phyloP scores from a whole-genome alignment of 75 land plant species.

The Chamaecyparis obtusa region DNA sequence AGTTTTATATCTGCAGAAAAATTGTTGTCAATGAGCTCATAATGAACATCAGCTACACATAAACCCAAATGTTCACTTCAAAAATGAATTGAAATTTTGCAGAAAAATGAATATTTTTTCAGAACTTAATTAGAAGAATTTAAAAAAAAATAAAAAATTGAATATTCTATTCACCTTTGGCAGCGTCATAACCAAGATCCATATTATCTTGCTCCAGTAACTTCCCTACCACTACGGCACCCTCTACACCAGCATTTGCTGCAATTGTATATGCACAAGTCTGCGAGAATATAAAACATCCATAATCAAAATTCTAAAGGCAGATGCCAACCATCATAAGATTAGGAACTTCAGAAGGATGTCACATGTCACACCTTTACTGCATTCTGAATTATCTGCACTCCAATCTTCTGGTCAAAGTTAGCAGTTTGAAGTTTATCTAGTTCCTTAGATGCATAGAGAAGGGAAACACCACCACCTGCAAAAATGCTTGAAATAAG shows the following conservation, averaged over 20 bases:
- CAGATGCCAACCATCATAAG: background rate
- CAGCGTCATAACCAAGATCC: slow-evolving; percentile 68
- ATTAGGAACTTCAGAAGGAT: background rate
- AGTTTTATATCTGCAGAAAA: background rate
- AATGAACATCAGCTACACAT: background rate
- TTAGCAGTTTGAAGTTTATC: slow-evolving; percentile 22
- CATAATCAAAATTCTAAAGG: background rate
- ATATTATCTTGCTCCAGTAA: slow-evolving; percentile 55
- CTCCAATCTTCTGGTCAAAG: slow-evolving; percentile 32
- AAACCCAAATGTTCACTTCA: background rate
- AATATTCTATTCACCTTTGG: slow-evolving; percentile 42
- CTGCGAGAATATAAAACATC: slow-evolving; percentile 20
- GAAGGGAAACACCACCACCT: slow-evolving; percentile 39
- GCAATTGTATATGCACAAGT: slow-evolving; percentile 56
- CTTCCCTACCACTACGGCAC: slow-evolving; percentile 55
- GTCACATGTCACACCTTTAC: slow-evolving; percentile 16
- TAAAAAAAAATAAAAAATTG: background rate
- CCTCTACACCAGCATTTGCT: slow-evolving; percentile 71
- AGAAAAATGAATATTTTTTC: background rate
- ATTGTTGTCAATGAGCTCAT: background rate
- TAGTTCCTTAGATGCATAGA: slow-evolving; percentile 31
- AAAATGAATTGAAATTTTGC: background rate
- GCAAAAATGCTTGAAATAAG: slow-evolving; percentile 1
- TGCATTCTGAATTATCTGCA: slow-evolving; percentile 35
- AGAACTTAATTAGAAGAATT: background rate